These are phyloP conservation scores for Cyberlindnera sargentensis DNA, from an alignment of 805 yeast species.

Conservation along the genomic window DNA sequence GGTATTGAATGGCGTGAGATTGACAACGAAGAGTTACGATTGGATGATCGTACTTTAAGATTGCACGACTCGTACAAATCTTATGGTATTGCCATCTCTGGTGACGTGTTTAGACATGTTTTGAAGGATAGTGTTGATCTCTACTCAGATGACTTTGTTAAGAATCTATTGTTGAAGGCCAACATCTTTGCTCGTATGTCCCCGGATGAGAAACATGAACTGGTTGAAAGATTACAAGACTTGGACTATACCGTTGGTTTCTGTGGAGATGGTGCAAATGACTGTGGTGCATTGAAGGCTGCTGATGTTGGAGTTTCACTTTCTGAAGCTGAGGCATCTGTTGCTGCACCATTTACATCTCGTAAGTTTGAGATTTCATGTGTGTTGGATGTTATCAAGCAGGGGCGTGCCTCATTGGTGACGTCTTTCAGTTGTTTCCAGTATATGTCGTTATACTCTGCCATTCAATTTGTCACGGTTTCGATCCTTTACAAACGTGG, in stretches of 20 bases:
- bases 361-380: conserved; percentile 86
- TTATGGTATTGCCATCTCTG: conserved; percentile 80
- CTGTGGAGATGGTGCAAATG: conserved; percentile 99
- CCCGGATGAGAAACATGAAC: conserved; percentile 96
- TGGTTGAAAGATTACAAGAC: conserved; percentile 78
- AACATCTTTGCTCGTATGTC: conserved; percentile 94
- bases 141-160: conserved; percentile 34
- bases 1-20: conserved; percentile 57
- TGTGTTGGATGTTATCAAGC: conserved; percentile 83
- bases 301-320: conserved; percentile 96
- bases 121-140: conserved; percentile 35
- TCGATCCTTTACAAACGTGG: conserved; percentile 82
- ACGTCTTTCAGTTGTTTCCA: conserved; percentile 96
- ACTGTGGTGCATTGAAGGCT: conserved; percentile 96
- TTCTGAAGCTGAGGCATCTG: conserved; percentile 97
- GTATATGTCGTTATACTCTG: conserved; percentile 95
- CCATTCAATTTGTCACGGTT: conserved; percentile 89
- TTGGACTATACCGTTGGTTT: conserved; percentile 92
- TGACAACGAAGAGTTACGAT: conserved; percentile 42
- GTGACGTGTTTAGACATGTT: conserved; percentile 80
- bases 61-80: conserved; percentile 34
- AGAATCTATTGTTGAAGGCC: conserved; percentile 60
- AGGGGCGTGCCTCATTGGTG: conserved; percentile 91
- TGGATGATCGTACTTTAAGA: conserved; percentile 60
- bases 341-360: conserved; percentile 97